phyloP scores from a whole-genome alignment of 352 stramenopile genomes.

The Globisporangium rhizosaccharum region DNA sequence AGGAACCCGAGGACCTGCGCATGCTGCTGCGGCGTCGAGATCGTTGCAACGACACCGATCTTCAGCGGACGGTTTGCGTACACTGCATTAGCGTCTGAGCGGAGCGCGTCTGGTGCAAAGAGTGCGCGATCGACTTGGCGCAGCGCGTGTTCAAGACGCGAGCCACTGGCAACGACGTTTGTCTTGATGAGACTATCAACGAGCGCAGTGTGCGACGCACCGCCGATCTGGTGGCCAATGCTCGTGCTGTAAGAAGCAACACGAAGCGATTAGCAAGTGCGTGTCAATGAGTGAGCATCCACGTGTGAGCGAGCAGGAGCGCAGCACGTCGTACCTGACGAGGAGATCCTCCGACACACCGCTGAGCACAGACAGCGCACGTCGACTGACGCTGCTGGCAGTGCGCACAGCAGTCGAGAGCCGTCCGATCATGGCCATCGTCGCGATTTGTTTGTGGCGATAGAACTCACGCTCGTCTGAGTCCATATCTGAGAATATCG shows the following conservation, averaged over 20 bases:
- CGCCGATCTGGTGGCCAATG: slow-evolving; percentile 80
- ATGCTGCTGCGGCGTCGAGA: slow-evolving; percentile 84
- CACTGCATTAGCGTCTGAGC: slow-evolving; percentile 19
- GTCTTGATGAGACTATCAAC: slow-evolving; percentile 74
- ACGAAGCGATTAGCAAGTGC: neutral
- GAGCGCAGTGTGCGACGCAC: slow-evolving; percentile 54
- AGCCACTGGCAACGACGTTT: slow-evolving; percentile 51
- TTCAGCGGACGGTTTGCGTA: slow-evolving; percentile 77
- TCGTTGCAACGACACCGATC: slow-evolving; percentile 75
- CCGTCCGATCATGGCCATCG: slow-evolving; percentile 4
- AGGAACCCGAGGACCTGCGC: slow-evolving; percentile 71
- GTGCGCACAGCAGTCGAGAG: neutral
- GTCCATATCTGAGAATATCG: slow-evolving; percentile 3
- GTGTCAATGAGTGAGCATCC: neutral
- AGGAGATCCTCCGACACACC: slow-evolving; percentile 78
- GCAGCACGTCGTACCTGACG: slow-evolving; percentile 29
- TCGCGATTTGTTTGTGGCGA: neutral
- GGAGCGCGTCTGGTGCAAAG: slow-evolving; percentile 39
- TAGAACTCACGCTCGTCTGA: slow-evolving; percentile 4
- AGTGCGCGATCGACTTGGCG: slow-evolving; percentile 57
- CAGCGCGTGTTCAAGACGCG: slow-evolving; percentile 56
- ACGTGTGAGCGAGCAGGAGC: neutral
- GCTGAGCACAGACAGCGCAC: slow-evolving; percentile 50
- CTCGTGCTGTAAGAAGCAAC: slow-evolving; percentile 37
- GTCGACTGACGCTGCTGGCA: neutral